phyloP scores from a whole-genome alignment of 2,329 filamentous ascomycete species.

The Cladobotryum protrusum region DNA sequence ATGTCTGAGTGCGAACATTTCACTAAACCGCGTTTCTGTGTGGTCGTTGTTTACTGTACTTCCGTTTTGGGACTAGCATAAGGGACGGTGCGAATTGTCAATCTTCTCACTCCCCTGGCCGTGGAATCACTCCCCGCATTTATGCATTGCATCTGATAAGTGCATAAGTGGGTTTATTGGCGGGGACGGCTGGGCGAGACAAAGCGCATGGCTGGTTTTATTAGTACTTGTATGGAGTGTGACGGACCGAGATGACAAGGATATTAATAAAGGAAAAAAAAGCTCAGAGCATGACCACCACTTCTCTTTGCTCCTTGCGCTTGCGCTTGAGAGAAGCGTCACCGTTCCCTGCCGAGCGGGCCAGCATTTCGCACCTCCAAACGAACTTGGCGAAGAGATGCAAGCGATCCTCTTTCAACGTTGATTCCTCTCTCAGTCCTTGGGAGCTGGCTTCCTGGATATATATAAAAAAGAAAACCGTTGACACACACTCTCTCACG shows the following conservation, averaged over 20 bases:
- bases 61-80: constrained; percentile 10
- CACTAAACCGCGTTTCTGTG: constrained; percentile 9
- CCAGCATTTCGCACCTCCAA: background rate
- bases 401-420: too few species aligned
- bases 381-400: too few species aligned
- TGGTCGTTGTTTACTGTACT: background rate
- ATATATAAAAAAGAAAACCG: too few species aligned
- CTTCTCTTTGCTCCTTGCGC: background rate
- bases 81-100: background rate
- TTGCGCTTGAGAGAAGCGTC: too few species aligned
- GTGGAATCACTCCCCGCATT: background rate
- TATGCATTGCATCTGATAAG: background rate
- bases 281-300: background rate
- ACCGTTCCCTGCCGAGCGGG: background rate
- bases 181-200: background rate
- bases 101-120: too few species aligned
- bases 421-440: too few species aligned
- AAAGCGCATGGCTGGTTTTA: background rate
- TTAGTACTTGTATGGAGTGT: too few species aligned
- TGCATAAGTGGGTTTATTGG: constrained; percentile 1
- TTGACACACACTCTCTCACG: too few species aligned
- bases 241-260: background rate
- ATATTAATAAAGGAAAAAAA: too few species aligned
- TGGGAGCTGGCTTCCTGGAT: too few species aligned
- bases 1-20: background rate